Evolutionary conservation across 805 yeast species (phyloP).

Genomic region (Soucietia sequanensis): DNA sequence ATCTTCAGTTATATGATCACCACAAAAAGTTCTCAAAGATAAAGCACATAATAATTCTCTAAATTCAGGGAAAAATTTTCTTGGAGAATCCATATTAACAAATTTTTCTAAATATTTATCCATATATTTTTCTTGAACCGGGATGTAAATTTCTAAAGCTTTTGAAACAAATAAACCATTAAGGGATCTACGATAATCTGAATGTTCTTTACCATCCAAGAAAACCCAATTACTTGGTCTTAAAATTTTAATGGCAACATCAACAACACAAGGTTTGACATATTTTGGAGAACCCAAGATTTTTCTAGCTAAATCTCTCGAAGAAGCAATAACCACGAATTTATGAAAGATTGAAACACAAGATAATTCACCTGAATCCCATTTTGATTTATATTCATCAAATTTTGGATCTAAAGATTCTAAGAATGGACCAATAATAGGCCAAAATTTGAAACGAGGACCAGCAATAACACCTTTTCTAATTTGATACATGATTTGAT

Average conservation of each 20-base stretch:
- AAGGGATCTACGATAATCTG: conserved; percentile 86
- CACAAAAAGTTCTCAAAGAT: conserved; percentile 92
- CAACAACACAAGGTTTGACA: conserved; percentile 97
- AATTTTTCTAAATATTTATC: conserved; percentile 76
- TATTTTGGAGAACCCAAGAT: conserved; percentile 79
- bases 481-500: conserved; percentile 74
- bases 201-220: conserved; percentile 92
- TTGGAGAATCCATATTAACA: conserved; percentile 61
- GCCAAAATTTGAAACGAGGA: conserved; percentile 85
- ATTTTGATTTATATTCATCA: conserved; percentile 87
- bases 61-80: conserved; percentile 85
- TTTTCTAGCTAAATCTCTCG: conserved; percentile 85
- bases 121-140: conserved; percentile 80
- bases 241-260: conserved; percentile 89
- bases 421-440: conserved; percentile 93
- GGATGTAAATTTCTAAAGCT: conserved; percentile 82
- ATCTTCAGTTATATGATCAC: conserved; percentile 88
- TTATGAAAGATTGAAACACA: conserved; percentile 98
- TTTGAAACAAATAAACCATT: conserved; percentile 84
- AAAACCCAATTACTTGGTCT: conserved; percentile 98
- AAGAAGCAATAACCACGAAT: conserved; percentile 90
- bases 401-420: conserved; percentile 95
- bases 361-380: conserved; percentile 92
- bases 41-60: conserved; percentile 96
- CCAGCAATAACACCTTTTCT: conserved; percentile 91